Evolutionary conservation across 495 filamentous ascomycete species (phyloP).

Genomic region (Penicillium salamii): DNA sequence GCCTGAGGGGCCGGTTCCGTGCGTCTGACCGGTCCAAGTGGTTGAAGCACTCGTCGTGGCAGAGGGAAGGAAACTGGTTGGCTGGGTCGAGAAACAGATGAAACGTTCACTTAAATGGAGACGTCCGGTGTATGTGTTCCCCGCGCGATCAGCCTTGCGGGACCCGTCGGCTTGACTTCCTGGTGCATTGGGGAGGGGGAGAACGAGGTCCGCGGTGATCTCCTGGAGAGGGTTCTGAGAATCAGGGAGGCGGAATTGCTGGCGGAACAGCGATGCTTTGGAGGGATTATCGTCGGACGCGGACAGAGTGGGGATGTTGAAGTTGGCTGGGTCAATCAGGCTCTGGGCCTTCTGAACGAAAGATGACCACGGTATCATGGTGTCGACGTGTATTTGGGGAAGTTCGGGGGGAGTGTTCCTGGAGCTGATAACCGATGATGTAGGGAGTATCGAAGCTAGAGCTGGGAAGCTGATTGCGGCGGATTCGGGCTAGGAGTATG

Average conservation of each 20-base stretch:
- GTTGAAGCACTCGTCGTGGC: slow-evolving; percentile 73
- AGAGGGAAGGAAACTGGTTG: slow-evolving; percentile 77
- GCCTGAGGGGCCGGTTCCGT: slow-evolving; percentile 87
- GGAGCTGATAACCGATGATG: slow-evolving; percentile 17
- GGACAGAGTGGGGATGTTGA: slow-evolving; percentile 58
- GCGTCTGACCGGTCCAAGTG: slow-evolving; percentile 81
- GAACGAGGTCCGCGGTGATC: slow-evolving; percentile 90
- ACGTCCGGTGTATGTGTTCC: slow-evolving; percentile 87
- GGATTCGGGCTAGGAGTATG: slow-evolving; percentile 17
- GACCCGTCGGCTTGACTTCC: slow-evolving; percentile 59
- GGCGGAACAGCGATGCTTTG: slow-evolving; percentile 89
- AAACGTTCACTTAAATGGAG: slow-evolving; percentile 91
- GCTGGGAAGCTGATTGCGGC: slow-evolving; percentile 19
- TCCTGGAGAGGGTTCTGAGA: slow-evolving; percentile 89
- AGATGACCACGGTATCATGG: slow-evolving; percentile 76
- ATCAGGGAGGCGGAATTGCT: slow-evolving; percentile 92
- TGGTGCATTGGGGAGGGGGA: slow-evolving; percentile 57
- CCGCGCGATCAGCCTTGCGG: slow-evolving; percentile 55
- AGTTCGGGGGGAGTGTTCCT: neutral
- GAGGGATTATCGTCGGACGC: slow-evolving; percentile 75
- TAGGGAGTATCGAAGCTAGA: slow-evolving; percentile 29
- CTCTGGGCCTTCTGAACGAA: slow-evolving; percentile 95
- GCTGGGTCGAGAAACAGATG: slow-evolving; percentile 92
- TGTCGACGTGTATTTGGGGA: slow-evolving; percentile 9
- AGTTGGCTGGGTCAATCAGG: slow-evolving; percentile 80